These are phyloP conservation scores for Fusarium odoratissimum DNA, from an alignment of 2,329 filamentous ascomycete genomes.

Conservation along the genomic window DNA sequence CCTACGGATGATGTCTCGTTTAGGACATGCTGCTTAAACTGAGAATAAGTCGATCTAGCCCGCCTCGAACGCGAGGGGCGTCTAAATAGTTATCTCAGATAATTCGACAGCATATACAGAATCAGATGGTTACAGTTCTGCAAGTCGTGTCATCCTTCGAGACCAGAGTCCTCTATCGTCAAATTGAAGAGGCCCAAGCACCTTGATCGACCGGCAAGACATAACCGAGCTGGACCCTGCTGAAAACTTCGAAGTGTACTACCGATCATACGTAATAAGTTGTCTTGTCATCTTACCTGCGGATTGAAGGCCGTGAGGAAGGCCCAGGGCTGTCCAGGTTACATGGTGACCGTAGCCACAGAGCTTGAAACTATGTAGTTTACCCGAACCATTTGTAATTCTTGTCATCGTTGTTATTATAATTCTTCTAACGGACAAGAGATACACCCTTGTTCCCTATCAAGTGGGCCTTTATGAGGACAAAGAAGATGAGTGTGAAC, in stretches of 20 bases:
- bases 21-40: neutral
- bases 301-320: neutral
- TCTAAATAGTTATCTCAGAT: neutral
- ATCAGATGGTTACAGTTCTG: neutral
- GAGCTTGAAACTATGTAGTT: constrained; percentile 3
- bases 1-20: constrained; percentile 19
- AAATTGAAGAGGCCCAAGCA: constrained; percentile 17
- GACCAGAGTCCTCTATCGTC: neutral
- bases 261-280: constrained; percentile 3
- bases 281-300: neutral
- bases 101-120: neutral
- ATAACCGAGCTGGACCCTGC: constrained; percentile 38
- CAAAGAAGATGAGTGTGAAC: neutral
- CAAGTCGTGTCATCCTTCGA: neutral
- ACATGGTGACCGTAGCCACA: neutral
- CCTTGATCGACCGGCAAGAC: constrained; percentile 35
- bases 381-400: neutral
- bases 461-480: constrained; percentile 24
- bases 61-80: neutral
- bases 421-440: neutral
- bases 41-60: constrained; percentile 13
- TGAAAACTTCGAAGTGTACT: constrained; percentile 21
- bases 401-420: neutral
- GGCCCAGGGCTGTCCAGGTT: neutral
- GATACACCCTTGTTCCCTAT: constrained; percentile 7